Conservation (phyloP, 805 yeast genomes). For the Torulaspora microellipsoides region DNA sequence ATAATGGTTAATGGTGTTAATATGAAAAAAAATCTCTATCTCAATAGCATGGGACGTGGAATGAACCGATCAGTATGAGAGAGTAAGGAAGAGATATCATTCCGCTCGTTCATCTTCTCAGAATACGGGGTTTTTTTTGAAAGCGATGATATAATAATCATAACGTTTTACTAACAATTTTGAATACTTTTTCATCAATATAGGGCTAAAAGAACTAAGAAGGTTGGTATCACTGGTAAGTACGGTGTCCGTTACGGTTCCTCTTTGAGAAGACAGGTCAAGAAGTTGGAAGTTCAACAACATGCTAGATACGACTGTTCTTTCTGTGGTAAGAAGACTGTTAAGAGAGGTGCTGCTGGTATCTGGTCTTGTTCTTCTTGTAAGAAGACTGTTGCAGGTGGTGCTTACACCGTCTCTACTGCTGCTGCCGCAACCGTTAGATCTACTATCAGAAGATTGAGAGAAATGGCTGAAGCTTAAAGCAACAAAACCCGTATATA, state of each 20-base stretch:
- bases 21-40: too few species aligned
- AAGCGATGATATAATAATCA: too few species aligned
- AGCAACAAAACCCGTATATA: not conserved
- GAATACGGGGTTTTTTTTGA: too few species aligned
- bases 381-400: slow-evolving; percentile 97
- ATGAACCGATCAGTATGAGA: not conserved
- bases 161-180: slow-evolving; percentile 10
- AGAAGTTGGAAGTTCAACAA: slow-evolving; percentile 98
- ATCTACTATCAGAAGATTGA: slow-evolving; percentile 99
- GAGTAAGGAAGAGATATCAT: not conserved
- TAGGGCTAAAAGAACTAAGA: slow-evolving; percentile 99
- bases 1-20: too few species aligned
- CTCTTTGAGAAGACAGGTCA: slow-evolving; percentile 98
- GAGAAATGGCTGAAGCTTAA: slow-evolving; percentile 99
- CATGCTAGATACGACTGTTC: slow-evolving; percentile 99
- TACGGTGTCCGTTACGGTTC: slow-evolving; percentile 99
- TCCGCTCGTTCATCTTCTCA: too few species aligned
- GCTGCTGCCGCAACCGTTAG: slow-evolving; percentile 99
- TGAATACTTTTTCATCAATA: slow-evolving; percentile 1
- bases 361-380: slow-evolving; percentile 98
- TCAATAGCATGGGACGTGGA: too few species aligned
- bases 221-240: slow-evolving; percentile 99
- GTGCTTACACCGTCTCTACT: slow-evolving; percentile 99
- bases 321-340: slow-evolving; percentile 99
- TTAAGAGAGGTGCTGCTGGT: slow-evolving; percentile 97